Base-by-base conservation (phyloP, 306 rosid genomes). In the Cucumis melo region DNA sequence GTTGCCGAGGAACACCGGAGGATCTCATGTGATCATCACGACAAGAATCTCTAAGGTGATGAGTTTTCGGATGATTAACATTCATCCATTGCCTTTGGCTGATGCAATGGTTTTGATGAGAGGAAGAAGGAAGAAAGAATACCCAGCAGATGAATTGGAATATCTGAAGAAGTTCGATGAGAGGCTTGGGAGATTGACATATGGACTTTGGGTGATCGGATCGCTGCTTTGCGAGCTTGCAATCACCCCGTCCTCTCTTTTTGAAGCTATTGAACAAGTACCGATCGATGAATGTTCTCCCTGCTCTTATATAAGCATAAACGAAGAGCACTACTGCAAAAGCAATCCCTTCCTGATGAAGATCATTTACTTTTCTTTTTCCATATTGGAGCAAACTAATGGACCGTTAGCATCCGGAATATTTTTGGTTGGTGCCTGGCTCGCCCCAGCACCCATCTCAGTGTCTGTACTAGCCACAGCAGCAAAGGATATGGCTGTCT, bases 1-100 rank as follows among this genome's bases (percentile, higher is more conserved):
- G 85, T 88, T 91, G 78, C 93, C 98, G 46, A 87, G 90, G 85
- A 87, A 88, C 83, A 80, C 88, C 1, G 97, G 93, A 50, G 92
- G 91, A 46, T 87, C 97, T 34, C 92, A 93, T 83, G 93, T 93
- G 72, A 85, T 93, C 60, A 84, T 93, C 78, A 91, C 98, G 8
- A 81, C 89, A 10, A 80, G 87, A 76, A 57, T 88, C 82, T 84
- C 96, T 17, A 87, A 87, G 79, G 89, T 89, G 39, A 88, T 81
- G 87, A 91, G 78, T 84, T 88, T 87, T 59, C 92, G 86, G 16
- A 74, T 85, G 1, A 85, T 93, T 81, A 90, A 91, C 75, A 90
- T 89, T 55, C 85, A 83, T 0, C 89, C 97, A 1, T 76, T 91
- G 85, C 82, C 91, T 6, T 67, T 85, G 73, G 56, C 88, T 32